These are phyloP conservation scores for Lichtheimia ramosa DNA, from an alignment of 371 early-diverging fungal species.

Conservation along the genomic window DNA sequence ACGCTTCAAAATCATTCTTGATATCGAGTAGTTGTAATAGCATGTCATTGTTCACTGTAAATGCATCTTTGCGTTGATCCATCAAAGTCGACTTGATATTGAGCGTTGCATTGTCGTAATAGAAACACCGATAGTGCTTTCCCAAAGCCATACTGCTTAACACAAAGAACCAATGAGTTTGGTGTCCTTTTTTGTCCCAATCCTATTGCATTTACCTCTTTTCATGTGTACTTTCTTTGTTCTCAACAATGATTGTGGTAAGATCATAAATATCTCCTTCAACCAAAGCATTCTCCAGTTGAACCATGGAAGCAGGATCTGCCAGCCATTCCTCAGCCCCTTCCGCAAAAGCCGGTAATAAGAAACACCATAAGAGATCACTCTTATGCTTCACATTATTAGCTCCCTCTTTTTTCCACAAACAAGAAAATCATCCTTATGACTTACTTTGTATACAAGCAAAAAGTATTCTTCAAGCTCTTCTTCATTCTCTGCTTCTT, in stretches of 20 bases:
- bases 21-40: slow-evolving; percentile 51
- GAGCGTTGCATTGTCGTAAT: slow-evolving; percentile 41
- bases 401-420: too few species aligned
- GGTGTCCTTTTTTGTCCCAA: background rate
- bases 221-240: slow-evolving; percentile 26
- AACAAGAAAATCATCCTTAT: background rate
- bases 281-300: slow-evolving; percentile 25
- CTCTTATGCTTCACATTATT: slow-evolving; percentile 26
- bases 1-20: slow-evolving; percentile 57
- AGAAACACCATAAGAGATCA: slow-evolving; percentile 37
- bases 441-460: slow-evolving; percentile 54
- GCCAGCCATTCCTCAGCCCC: slow-evolving; percentile 27
- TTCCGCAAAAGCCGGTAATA: slow-evolving; percentile 27
- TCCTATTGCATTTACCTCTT: slow-evolving; percentile 27
- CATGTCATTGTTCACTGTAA: slow-evolving; percentile 42
- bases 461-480: slow-evolving; percentile 48
- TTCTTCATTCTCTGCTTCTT: background rate
- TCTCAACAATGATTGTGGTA: slow-evolving; percentile 15
- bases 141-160: slow-evolving; percentile 25
- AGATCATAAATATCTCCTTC: slow-evolving; percentile 24
- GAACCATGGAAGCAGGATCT: slow-evolving; percentile 23
- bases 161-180: background rate
- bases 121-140: slow-evolving; percentile 44
- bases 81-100: slow-evolving; percentile 41
- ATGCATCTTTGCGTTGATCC: slow-evolving; percentile 19